These are phyloP conservation scores for Gliomastix tumulicola DNA, from an alignment of 2,329 filamentous ascomycete species.

Conservation along the genomic window DNA sequence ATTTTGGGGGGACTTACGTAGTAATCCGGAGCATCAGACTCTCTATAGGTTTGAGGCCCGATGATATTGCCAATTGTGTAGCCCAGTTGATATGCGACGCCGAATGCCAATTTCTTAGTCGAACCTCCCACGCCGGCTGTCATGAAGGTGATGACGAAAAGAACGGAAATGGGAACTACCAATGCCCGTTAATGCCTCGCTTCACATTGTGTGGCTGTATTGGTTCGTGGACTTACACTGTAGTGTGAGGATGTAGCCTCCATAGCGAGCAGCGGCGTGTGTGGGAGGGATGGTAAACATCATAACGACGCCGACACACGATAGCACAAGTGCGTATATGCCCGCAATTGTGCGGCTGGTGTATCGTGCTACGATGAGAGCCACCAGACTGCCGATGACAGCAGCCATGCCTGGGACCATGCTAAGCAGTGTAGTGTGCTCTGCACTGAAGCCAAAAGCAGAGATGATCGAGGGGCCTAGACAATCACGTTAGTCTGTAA, in stretches of 20 bases:
- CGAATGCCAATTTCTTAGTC: conserved; percentile 5
- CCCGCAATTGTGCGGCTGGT: conserved; percentile 5
- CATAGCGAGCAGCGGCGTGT: conserved; percentile 3
- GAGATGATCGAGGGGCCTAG: conserved; percentile 5
- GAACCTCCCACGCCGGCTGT: conserved; percentile 5
- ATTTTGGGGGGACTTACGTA: conserved; percentile 1
- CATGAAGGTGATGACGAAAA: conserved; percentile 6
- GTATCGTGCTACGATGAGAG: conserved; percentile 2
- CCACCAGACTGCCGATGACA: conserved; percentile 1
- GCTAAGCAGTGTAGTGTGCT: conserved; percentile 4
- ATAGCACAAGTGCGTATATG: conserved; percentile 1
- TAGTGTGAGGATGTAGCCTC: conserved; percentile 2
- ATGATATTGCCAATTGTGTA: conserved; percentile 6
- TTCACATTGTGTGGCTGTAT: too few relatives aligned
- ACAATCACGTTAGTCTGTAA: not conserved
- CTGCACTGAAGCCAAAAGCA: conserved; percentile 2
- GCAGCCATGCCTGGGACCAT: conserved; percentile 2
- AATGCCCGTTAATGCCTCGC: too few relatives aligned
- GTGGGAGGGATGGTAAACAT: conserved; percentile 2
- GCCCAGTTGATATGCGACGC: conserved; percentile 4
- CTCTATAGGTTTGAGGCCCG: conserved; percentile 5
- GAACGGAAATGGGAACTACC: conserved; percentile 5
- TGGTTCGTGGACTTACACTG: conserved; percentile 3
- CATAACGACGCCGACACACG: conserved; percentile 3
- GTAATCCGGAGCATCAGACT: conserved; percentile 4